Evolutionary conservation across 495 filamentous ascomycete species (phyloP), one percentile per base, ranked within the genome.

Genomic region (Tuber aestivum): DNA sequence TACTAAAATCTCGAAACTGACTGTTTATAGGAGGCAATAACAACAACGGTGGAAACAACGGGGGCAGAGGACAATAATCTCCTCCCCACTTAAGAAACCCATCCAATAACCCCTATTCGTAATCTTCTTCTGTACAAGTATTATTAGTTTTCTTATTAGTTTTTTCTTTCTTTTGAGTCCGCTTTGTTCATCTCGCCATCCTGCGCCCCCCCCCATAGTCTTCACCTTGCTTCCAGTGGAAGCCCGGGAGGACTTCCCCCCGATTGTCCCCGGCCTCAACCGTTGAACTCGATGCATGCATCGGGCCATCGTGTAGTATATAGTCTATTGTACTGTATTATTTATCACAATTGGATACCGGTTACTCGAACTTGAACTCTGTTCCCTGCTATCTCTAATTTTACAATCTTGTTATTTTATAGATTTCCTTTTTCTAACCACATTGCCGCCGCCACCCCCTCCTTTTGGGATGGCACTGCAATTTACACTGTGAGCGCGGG

Each of bases 21-120:
- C 65, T 37, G 14, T 68, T 69, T 72, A 77, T 76, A 72, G 76
- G 78, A 70, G 75, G 65, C 38, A 76, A 78, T n/a, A 82, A 80
- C 74, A 75, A 73, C 32, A 61, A 48, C 48, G 79, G 81, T 65
- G 77, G 69, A 32, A 77, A 69, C 56, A 80, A 79, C 27, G 76
- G 79, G 45, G 72, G 42, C 14, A 41, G 76, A 72, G 75, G 71
- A 23, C n/a, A 71, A 65, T 71, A 42, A 27, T 75, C 56, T 65
- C 56, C n/a, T 12, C 12, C 27, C 27, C 5, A 0, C 56, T 65
- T 27, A 16, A 65, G 32, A 35, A 65, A 20, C 56, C 56, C 32
- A 65, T 12, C 27, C 56, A 32, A 35, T 65, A 35, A 35, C 56
- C 12, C 14, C 14, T 65, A 0, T 35, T 65, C n/a, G 0, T 65